These are phyloP conservation scores for Gamsiella multidivaricata DNA, from an alignment of 192 early-diverging fungal genomes.

Conservation along the genomic window DNA sequence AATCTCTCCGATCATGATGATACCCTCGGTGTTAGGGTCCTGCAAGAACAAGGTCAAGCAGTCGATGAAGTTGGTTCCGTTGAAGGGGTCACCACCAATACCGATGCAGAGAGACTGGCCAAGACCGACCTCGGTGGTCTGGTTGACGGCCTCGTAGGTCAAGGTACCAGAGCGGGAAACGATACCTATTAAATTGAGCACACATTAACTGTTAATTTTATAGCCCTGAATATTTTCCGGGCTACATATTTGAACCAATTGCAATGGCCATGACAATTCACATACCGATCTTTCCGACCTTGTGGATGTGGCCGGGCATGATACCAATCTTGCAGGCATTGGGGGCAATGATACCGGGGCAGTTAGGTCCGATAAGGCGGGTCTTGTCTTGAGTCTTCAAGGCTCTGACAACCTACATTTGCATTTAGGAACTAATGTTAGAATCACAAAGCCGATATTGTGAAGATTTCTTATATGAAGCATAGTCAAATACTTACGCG, in stretches of 20 bases:
- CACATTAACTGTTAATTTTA: neutral
- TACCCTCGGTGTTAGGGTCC: slow-evolving; percentile 96
- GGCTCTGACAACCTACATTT: slow-evolving; percentile 87
- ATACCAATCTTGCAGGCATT: slow-evolving; percentile 99
- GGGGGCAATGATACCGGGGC: slow-evolving; percentile 98
- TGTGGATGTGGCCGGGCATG: slow-evolving; percentile 99
- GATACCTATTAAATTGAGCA: slow-evolving; percentile 75
- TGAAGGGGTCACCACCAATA: slow-evolving; percentile 99
- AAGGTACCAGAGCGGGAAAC: slow-evolving; percentile 99
- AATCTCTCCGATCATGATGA: slow-evolving; percentile 99
- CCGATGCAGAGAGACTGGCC: slow-evolving; percentile 97
- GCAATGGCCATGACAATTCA: neutral
- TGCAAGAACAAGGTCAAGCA: slow-evolving; percentile 94
- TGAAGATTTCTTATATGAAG: neutral
- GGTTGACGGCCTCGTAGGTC: slow-evolving; percentile 99
- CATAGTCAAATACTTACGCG: slow-evolving; percentile 55
- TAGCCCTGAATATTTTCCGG: neutral
- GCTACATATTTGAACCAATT: no score
- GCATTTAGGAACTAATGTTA: neutral
- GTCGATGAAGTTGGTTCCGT: slow-evolving; percentile 99
- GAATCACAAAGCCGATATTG: neutral
- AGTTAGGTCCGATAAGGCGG: slow-evolving; percentile 98
- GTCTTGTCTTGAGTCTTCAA: slow-evolving; percentile 92
- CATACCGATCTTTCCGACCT: slow-evolving; percentile 90
- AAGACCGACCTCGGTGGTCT: slow-evolving; percentile 94